Evolutionary conservation across 2,329 filamentous ascomycete genomes (phyloP).

Genomic region (Phaeosphaeria sp.): DNA sequence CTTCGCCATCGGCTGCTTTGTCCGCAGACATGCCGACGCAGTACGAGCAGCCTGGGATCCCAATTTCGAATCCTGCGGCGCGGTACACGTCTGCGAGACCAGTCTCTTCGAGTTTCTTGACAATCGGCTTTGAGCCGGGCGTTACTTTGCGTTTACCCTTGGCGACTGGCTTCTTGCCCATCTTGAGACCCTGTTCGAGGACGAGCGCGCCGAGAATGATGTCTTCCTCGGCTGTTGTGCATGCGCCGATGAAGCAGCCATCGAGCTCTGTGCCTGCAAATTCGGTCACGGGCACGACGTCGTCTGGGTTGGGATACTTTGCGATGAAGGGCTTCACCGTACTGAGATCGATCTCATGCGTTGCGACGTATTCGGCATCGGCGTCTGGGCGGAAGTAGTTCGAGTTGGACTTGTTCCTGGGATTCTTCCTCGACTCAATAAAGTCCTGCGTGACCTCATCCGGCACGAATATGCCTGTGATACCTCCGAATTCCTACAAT

Average conservation of each 20-base stretch:
- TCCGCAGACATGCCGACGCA: slow-evolving; percentile 40
- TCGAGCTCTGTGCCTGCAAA: slow-evolving; percentile 44
- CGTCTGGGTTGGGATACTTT: slow-evolving; percentile 52
- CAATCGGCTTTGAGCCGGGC: slow-evolving; percentile 51
- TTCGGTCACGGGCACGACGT: slow-evolving; percentile 53
- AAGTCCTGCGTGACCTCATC: slow-evolving; percentile 49
- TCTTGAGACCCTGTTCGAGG: slow-evolving; percentile 48
- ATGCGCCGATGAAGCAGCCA: slow-evolving; percentile 57
- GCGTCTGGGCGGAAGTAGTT: slow-evolving; percentile 52
- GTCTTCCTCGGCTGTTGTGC: slow-evolving; percentile 57
- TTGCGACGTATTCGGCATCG: slow-evolving; percentile 49
- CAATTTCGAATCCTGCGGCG: slow-evolving; percentile 52
- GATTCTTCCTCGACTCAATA: slow-evolving; percentile 42
- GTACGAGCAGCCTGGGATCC: slow-evolving; percentile 54
- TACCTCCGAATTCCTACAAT: slow-evolving; percentile 51
- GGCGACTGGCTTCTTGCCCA: slow-evolving; percentile 34
- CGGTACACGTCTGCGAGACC: slow-evolving; percentile 50
- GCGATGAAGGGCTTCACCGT: slow-evolving; percentile 50
- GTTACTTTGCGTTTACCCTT: slow-evolving; percentile 39
- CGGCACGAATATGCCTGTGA: slow-evolving; percentile 53
- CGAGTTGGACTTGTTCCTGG: slow-evolving; percentile 41
- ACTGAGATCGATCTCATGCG: slow-evolving; percentile 48
- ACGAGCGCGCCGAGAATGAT: slow-evolving; percentile 53
- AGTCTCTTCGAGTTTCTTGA: slow-evolving; percentile 43
- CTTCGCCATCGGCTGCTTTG: slow-evolving; percentile 44